Conservation (phyloP, 2,329 filamentous ascomycete species). For the Dissoconium aciculare region DNA sequence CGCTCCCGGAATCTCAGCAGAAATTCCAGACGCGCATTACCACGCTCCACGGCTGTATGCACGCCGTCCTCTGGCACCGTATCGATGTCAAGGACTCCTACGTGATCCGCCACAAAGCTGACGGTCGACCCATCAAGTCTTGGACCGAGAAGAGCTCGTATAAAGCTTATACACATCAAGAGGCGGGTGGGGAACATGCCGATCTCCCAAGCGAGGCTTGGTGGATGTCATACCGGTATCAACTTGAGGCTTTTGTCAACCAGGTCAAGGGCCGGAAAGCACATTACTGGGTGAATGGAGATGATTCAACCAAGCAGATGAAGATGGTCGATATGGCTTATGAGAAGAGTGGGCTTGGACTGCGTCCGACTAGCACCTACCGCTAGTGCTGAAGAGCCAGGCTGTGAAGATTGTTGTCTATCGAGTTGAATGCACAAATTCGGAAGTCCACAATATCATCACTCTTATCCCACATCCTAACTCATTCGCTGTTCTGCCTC, state of each 20-base stretch:
- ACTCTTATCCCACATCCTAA: no score
- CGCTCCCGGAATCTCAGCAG: background rate
- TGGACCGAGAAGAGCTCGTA: conserved; percentile 1
- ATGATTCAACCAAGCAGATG: conserved; percentile 2
- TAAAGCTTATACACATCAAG: conserved; percentile 2
- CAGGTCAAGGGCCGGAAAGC: conserved; percentile 1
- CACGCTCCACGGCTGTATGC: background rate
- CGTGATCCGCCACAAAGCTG: background rate
- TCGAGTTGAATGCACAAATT: no score
- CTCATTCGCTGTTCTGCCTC: no score
- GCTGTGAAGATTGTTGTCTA: no score
- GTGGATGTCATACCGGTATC: background rate
- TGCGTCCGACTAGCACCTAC: background rate
- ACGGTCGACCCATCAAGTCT: background rate
- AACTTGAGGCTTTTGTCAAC: conserved; percentile 1
- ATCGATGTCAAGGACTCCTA: background rate
- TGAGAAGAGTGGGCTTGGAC: conserved; percentile 1
- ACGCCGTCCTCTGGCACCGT: background rate
- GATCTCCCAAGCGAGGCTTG: background rate
- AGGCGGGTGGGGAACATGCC: background rate
- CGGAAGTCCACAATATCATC: no score
- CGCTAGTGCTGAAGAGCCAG: no score
- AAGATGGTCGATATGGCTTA: background rate
- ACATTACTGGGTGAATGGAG: background rate
- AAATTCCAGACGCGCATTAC: background rate